Evolutionary conservation across 495 filamentous ascomycete genomes (phyloP).

Genomic region (Parachaetomium inaequale): DNA sequence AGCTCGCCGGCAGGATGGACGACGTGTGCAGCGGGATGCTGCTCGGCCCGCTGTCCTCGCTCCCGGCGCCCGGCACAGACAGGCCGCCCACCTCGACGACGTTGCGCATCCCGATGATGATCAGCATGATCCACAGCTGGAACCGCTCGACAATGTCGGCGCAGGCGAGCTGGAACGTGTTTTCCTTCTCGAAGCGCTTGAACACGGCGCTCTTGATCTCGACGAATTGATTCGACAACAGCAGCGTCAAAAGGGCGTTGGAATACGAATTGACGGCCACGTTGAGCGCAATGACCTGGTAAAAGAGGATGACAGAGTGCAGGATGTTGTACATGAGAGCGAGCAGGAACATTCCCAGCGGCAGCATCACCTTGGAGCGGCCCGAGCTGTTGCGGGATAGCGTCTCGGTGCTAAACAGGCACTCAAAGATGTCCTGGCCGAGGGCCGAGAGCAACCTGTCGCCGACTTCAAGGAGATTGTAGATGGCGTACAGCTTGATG

Average conservation of each 20-base stretch:
- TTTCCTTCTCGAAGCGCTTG: conserved; percentile 97
- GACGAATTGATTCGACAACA: conserved; percentile 94
- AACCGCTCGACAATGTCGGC: conserved; percentile 97
- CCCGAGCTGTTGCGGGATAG: conserved; percentile 83
- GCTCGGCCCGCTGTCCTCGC: conserved; percentile 45
- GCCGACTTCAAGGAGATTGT: conserved; percentile 87
- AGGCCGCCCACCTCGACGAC: conserved; percentile 86
- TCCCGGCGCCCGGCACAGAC: conserved; percentile 46
- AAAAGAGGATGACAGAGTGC: conserved; percentile 85
- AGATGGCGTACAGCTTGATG: conserved; percentile 98
- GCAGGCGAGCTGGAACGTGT: conserved; percentile 92
- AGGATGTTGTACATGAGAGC: conserved; percentile 82
- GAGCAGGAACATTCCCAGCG: conserved; percentile 85
- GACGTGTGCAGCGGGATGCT: conserved; percentile 45
- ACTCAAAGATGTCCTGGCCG: conserved; percentile 94
- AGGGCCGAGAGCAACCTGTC: conserved; percentile 86
- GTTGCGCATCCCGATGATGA: conserved; percentile 93
- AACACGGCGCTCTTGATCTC: conserved; percentile 98
- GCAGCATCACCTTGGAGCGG: conserved; percentile 85
- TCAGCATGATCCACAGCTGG: conserved; percentile 93
- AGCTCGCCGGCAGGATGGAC: conserved; percentile 76
- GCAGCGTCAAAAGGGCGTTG: conserved; percentile 85
- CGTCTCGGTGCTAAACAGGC: conserved; percentile 87
- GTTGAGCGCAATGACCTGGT: conserved; percentile 95
- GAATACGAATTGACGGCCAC: conserved; percentile 99